These are phyloP conservation scores for Barbatosphaeria neglecta DNA, from an alignment of 495 filamentous ascomycete species.

Conservation along the genomic window DNA sequence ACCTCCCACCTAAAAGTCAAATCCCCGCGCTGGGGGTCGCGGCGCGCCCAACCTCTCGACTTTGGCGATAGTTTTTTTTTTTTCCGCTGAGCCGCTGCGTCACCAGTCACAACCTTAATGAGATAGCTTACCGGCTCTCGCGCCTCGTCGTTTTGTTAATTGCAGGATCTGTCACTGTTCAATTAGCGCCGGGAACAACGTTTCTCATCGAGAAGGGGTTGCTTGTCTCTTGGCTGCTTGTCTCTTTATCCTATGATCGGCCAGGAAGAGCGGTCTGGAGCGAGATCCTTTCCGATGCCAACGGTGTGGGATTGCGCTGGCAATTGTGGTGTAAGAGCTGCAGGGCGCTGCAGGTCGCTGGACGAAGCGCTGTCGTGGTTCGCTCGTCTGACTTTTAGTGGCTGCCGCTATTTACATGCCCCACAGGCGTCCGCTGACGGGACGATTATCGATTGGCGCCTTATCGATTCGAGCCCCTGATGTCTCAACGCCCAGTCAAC, in stretches of 20 bases:
- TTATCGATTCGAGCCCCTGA: not conserved
- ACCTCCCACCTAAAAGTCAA: not conserved
- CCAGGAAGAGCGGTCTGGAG: not conserved
- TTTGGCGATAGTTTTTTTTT: constrained; percentile 7
- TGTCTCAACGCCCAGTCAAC: not conserved
- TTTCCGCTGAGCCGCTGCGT: not conserved
- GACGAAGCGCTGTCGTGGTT: constrained; percentile 4
- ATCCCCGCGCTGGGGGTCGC: no score
- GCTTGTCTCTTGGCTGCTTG: not conserved
- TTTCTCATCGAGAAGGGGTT: not conserved
- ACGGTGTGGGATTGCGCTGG: no score
- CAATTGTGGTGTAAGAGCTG: constrained; percentile 7
- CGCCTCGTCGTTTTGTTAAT: not conserved
- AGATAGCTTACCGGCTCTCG: no score
- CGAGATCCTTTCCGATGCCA: not conserved
- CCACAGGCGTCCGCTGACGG: constrained; percentile 12
- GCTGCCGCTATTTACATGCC: constrained; percentile 11
- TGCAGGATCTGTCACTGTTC: not conserved
- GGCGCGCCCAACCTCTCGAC: constrained; percentile 20
- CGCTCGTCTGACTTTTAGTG: not conserved
- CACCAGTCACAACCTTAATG: no score
- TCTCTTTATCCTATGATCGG: not conserved
- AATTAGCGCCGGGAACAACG: not conserved
- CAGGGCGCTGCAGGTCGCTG: constrained; percentile 5
- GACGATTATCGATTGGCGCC: constrained; percentile 12